phyloP scores from a whole-genome alignment of 2,329 filamentous ascomycete genomes.

The Ophiostoma himal-ulmi region DNA sequence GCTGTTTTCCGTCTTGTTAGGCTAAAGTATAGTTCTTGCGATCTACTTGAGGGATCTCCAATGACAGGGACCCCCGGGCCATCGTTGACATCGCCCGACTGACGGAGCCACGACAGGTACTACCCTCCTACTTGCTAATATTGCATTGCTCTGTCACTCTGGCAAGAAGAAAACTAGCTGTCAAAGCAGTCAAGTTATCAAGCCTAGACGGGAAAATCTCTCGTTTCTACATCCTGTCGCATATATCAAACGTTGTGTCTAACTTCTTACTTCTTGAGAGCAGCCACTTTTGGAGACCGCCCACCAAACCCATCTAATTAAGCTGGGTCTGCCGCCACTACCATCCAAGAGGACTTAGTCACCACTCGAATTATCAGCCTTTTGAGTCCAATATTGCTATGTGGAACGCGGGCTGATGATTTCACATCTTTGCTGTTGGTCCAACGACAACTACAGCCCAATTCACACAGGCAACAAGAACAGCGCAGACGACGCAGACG shows the following conservation, averaged over 20 bases:
- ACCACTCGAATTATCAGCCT: too few relatives aligned
- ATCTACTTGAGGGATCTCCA: background rate
- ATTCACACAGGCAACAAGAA: background rate
- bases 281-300: background rate
- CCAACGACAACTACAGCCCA: background rate
- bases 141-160: background rate
- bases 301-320: background rate
- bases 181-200: background rate
- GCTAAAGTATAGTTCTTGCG: background rate
- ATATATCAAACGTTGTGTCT: background rate
- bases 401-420: too few relatives aligned
- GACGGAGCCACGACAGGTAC: background rate
- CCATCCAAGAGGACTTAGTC: background rate
- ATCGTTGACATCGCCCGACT: conserved; percentile 5
- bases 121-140: background rate
- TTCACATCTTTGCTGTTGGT: background rate
- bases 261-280: background rate
- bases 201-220: background rate
- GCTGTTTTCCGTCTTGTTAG: background rate
- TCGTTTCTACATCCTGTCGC: background rate
- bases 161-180: background rate
- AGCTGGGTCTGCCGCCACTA: background rate
- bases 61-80: background rate
- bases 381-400: too few relatives aligned
- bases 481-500: background rate